Base-by-base conservation (phyloP, 179 eudicot genomes). In the Pouteria campechiana region DNA sequence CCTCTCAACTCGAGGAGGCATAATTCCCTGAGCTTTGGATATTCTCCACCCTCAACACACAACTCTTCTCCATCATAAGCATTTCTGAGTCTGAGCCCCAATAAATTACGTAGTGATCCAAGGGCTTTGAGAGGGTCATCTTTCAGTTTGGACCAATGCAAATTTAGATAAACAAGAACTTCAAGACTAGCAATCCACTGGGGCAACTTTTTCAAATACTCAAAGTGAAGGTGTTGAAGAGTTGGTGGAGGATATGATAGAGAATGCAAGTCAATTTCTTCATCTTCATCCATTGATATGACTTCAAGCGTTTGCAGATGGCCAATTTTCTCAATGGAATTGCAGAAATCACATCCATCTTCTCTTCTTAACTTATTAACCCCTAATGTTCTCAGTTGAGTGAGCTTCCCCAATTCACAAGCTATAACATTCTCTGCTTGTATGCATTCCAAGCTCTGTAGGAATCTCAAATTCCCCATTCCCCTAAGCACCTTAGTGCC, bases 201-300 rank as follows among this genome's bases (percentile, higher is more conserved):
- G 1, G 58, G 58, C 21, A 54, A 12, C 8, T 5, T 44, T 25
- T 54, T 43, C 1, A 43, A 17, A 32, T 10, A 54, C 2, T 57
- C 57, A 17, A 59, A 38, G 11, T 34, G 27, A 3, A 54, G 25
- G 16, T 43, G 42, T 34, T 54, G 58, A 9, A 54, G 49, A 25
- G 18, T 24, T 23, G 1, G 33, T 7, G 50, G 41, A 24, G 43
- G 14, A 21, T 41, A 16, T 16, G 42, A 33, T 5, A 43, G 35
- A 44, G 58, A 25, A 15, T 33, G 9, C 1, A 54, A 43, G 9
- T 11, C 7, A 24, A 54, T 49, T n/a, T 41, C 32, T 22, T 54
- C 58, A 1, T 18, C 25, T 2, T 18, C 1, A 9, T 39, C 25
- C 2, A 12, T 54, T 6, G 58, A 42, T 1, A 44, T 32, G 33